phyloP scores from a whole-genome alignment of 345 rosid species.

The Aquilaria yunnanensis region DNA sequence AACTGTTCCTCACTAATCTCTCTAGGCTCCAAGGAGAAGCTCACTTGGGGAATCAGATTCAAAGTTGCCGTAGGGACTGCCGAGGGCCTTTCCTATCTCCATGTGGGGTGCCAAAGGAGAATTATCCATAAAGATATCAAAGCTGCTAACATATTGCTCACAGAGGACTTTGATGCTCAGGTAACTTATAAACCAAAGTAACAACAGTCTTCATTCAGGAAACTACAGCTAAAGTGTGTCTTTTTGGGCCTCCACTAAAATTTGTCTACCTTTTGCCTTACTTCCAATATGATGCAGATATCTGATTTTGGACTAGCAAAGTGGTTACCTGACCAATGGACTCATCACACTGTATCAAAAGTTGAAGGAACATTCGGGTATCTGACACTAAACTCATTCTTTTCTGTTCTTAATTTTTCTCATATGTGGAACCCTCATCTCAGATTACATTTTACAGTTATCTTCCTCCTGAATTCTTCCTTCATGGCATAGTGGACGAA shows the following conservation, averaged over 20 bases:
- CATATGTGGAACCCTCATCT: neutral
- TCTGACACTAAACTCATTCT: conserved; percentile 10
- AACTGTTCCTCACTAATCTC: neutral
- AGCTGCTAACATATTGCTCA: conserved; percentile 83
- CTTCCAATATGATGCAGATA: conserved; percentile 39
- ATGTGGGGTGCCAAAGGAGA: conserved; percentile 86
- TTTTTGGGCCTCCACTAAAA: neutral
- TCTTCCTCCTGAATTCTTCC: conserved; percentile 91
- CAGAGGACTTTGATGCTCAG: conserved; percentile 83
- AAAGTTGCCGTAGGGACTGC: conserved; percentile 84
- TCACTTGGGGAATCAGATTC: conserved; percentile 57
- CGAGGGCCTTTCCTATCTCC: conserved; percentile 74
- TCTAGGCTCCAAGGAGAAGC: conserved; percentile 53
- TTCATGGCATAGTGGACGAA: conserved; percentile 92
- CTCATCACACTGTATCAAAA: conserved; percentile 73
- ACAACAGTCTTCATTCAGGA: neutral
- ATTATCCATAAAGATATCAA: conserved; percentile 93
- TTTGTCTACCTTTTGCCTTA: conserved; percentile 3
- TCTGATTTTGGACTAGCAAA: conserved; percentile 97
- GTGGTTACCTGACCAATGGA: conserved; percentile 94
- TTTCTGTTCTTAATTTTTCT: conserved; percentile 10
- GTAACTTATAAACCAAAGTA: conserved; percentile 20
- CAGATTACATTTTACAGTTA: conserved; percentile 34
- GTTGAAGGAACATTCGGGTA: conserved; percentile 98
- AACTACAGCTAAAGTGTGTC: too few relatives aligned